phyloP scores from a whole-genome alignment of 179 eudicot genomes.

The Patellifolia procumbens region DNA sequence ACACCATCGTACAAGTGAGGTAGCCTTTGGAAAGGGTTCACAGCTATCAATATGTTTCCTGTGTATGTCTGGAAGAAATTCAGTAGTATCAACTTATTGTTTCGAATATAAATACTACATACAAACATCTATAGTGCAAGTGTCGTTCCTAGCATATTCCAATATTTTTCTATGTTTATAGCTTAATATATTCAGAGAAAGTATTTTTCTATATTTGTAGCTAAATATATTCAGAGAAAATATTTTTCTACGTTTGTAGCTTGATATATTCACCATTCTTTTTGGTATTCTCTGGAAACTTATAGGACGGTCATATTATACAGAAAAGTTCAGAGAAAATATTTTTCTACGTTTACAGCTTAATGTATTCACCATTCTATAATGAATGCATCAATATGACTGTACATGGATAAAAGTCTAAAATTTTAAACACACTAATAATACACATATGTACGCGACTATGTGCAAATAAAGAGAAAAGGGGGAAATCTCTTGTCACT shows the following conservation, averaged over 20 bases:
- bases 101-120: neutral
- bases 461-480: slow-evolving; percentile 8
- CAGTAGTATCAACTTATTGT: slow-evolving; percentile 16
- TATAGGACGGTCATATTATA: too few relatives aligned
- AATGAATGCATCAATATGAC: neutral
- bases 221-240: too few relatives aligned
- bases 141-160: neutral
- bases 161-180: neutral
- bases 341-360: too few relatives aligned
- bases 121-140: neutral
- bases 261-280: too few relatives aligned
- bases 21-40: slow-evolving; percentile 83
- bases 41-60: slow-evolving; percentile 86
- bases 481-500: slow-evolving; percentile 31
- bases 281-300: too few relatives aligned
- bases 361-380: too few relatives aligned
- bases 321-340: too few relatives aligned
- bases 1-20: slow-evolving; percentile 69
- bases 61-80: slow-evolving; percentile 72
- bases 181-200: too few relatives aligned
- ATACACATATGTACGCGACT: slow-evolving; percentile 10
- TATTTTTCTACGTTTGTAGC: too few relatives aligned
- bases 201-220: too few relatives aligned
- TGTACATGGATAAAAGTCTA: neutral
- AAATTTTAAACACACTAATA: too few relatives aligned